Percentiles rank a stretch among this genome's conserved stretches.
phyloP scores from a whole-genome alignment of 2,329 filamentous ascomycete genomes.

The Fusarium transvaalense region DNA sequence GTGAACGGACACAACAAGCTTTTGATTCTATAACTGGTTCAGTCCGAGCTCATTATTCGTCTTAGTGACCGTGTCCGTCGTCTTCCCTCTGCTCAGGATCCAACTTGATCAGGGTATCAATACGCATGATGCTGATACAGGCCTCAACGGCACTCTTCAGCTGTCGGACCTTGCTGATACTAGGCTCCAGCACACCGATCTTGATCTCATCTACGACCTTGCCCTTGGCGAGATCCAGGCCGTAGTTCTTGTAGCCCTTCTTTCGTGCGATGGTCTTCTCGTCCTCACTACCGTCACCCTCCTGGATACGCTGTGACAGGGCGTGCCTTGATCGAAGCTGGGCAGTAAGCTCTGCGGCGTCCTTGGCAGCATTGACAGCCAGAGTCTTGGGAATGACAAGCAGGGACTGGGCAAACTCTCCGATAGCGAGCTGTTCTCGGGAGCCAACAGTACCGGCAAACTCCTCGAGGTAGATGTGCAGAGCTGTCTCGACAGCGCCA shows the following conservation, averaged over 20 bases:
- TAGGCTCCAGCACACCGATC: conserved; percentile 94
- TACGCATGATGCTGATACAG: conserved; percentile 98
- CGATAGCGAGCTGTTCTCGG: conserved; percentile 96
- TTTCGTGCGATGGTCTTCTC: conserved; percentile 91
- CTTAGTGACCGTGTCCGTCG: conserved; percentile 85
- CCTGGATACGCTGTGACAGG: conserved; percentile 89
- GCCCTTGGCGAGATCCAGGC: conserved; percentile 88
- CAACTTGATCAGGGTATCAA: conserved; percentile 98
- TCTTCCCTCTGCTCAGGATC: conserved; percentile 84
- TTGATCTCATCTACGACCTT: conserved; percentile 95
- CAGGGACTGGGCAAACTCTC: conserved; percentile 94
- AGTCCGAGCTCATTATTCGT: conserved; percentile 46
- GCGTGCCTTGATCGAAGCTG: conserved; percentile 95
- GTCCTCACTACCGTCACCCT: conserved; percentile 85
- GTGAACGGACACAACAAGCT: conserved; percentile 46
- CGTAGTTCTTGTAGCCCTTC: conserved; percentile 99
- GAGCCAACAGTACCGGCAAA: conserved; percentile 98
- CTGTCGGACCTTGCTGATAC: conserved; percentile 98
- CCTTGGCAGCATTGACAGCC: conserved; percentile 96
- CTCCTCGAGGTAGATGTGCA: conserved; percentile 99
- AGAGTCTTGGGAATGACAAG: conserved; percentile 96
- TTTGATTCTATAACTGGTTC: conserved; percentile 47
- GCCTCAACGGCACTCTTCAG: conserved; percentile 98
- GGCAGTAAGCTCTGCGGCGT: conserved; percentile 93
- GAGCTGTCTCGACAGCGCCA: conserved; percentile 96